Evolutionary conservation across 208 protist genomes (phyloP).

Genomic region (Trypanosoma melophagium): DNA sequence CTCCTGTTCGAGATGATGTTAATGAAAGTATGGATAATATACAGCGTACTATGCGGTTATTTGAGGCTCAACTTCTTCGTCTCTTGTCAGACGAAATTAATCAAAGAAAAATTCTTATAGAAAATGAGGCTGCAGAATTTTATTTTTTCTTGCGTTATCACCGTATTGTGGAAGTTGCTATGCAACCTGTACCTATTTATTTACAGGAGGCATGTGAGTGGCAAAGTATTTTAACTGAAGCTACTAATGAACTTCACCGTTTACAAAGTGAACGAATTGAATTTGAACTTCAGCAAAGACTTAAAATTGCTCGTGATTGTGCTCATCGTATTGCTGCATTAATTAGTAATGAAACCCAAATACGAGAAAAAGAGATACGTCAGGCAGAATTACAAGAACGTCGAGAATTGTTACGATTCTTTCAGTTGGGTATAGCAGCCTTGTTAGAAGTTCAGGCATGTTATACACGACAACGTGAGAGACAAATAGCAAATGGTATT

Average conservation of each 20-base stretch:
- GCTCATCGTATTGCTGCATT: neutral
- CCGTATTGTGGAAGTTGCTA: slow-evolving; percentile 15
- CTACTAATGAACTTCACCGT: slow-evolving; percentile 9
- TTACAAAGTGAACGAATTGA: slow-evolving; percentile 5
- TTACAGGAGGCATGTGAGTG: slow-evolving; percentile 27
- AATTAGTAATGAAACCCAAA: slow-evolving; percentile 13
- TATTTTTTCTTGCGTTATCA: slow-evolving; percentile 25
- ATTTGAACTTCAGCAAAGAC: slow-evolving; percentile 6
- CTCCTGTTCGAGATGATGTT: neutral
- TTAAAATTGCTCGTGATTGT: slow-evolving; percentile 3
- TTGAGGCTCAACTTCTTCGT: slow-evolving; percentile 9
- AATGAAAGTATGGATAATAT: slow-evolving; percentile 1
- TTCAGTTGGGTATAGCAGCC: slow-evolving; percentile 3
- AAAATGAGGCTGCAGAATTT: slow-evolving; percentile 3
- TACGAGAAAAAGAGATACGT: neutral
- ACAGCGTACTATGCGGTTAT: neutral
- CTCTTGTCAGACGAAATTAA: slow-evolving; percentile 19
- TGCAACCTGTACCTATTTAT: slow-evolving; percentile 15
- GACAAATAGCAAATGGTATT: neutral
- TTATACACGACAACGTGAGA: neutral
- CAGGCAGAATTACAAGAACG: slow-evolving; percentile 16
- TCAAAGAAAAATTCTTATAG: slow-evolving; percentile 1
- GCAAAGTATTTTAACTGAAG: slow-evolving; percentile 24
- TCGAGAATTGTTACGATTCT: slow-evolving; percentile 5
- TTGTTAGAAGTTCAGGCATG: slow-evolving; percentile 6